These are phyloP conservation scores for Sarocladiaceae sp. DNA, from an alignment of 2,329 filamentous ascomycete genomes.

Conservation along the genomic window DNA sequence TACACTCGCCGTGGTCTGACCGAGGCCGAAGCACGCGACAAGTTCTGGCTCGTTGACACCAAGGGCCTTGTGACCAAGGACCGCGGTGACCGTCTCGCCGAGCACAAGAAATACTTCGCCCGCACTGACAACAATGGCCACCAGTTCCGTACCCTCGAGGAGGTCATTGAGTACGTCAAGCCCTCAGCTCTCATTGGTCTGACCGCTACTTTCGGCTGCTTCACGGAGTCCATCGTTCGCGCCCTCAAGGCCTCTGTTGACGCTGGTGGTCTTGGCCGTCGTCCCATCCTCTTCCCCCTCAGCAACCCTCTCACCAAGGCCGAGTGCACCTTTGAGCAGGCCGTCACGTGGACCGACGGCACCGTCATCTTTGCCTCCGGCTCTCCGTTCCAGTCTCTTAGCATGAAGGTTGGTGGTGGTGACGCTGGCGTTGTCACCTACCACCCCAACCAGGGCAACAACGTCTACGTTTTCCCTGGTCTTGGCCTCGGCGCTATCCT, in stretches of 20 bases:
- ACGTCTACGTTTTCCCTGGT: conserved; percentile 92
- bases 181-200: conserved; percentile 92
- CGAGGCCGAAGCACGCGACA: conserved; percentile 78
- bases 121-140: conserved; percentile 58
- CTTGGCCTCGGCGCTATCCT: conserved; percentile 91
- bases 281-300: conserved; percentile 90
- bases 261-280: conserved; percentile 60
- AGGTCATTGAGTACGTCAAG: conserved; percentile 91
- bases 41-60: conserved; percentile 97
- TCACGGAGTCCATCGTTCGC: conserved; percentile 79
- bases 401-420: conserved; percentile 50
- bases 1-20: conserved; percentile 88
- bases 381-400: conserved; percentile 77
- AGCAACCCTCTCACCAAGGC: conserved; percentile 96
- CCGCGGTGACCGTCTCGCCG: conserved; percentile 86
- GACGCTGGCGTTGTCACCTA: conserved; percentile 56
- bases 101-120: conserved; percentile 75
- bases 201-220: conserved; percentile 89
- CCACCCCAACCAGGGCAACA: conserved; percentile 79
- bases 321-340: conserved; percentile 95
- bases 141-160: conserved; percentile 73
- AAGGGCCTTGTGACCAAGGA: conserved; percentile 91
- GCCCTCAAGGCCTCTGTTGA: conserved; percentile 60
- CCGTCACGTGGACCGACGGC: conserved; percentile 84
- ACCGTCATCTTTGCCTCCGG: conserved; percentile 91